Evolutionary conservation across 139 green algal species (phyloP).

Genomic region (Marvania coccoides): DNA sequence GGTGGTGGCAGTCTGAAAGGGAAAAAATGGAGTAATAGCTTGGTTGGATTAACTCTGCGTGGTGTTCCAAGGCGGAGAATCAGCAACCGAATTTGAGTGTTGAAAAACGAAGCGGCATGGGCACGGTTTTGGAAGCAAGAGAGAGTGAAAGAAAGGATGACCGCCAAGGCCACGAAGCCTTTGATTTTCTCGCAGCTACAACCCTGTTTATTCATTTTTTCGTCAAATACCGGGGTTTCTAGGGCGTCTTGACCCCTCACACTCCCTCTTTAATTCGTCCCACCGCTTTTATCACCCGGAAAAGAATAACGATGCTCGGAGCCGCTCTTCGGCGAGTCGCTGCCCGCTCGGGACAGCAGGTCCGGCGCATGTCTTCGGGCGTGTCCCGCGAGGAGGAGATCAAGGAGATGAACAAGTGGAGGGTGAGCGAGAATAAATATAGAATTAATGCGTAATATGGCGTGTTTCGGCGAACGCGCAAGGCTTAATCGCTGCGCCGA

Average conservation of each 20-base stretch:
- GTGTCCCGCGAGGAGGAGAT: slow-evolving; percentile 9
- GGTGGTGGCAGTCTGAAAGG: too few species aligned
- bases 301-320: slow-evolving; percentile 1
- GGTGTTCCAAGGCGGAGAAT: too few species aligned
- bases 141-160: too few species aligned
- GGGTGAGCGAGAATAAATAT: not conserved
- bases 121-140: too few species aligned
- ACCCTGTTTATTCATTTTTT: not conserved
- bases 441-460: not conserved
- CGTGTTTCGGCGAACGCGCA: not conserved
- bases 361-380: not conserved
- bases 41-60: too few species aligned
- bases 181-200: not conserved
- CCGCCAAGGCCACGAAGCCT: too few species aligned
- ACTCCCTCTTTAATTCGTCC: not conserved
- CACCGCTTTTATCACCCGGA: not conserved
- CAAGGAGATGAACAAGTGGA: slow-evolving; percentile 20
- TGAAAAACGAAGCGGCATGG: too few species aligned
- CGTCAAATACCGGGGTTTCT: not conserved
- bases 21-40: too few species aligned
- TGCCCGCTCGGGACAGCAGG: too few species aligned
- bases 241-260: not conserved
- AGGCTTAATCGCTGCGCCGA: not conserved
- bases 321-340: not conserved
- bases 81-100: too few species aligned